Conservation (phyloP, 2,329 filamentous ascomycete species). For the Furcasterigmium sp. region DNA sequence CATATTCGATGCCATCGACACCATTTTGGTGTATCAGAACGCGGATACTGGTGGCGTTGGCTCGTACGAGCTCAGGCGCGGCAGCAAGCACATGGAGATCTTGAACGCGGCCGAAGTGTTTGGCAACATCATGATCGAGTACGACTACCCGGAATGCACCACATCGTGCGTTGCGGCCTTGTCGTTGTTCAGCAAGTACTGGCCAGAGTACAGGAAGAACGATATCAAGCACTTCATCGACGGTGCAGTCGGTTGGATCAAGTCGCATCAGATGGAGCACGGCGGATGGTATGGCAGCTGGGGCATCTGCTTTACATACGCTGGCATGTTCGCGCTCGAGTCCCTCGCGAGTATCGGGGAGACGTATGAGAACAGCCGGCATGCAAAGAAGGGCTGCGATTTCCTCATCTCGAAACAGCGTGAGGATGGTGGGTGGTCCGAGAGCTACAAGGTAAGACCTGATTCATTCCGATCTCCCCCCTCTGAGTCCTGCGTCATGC, state of each 20-base stretch:
- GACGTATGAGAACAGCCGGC: conserved; percentile 67
- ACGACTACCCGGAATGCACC: conserved; percentile 97
- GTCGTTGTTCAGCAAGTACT: conserved; percentile 73
- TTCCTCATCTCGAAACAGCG: conserved; percentile 84
- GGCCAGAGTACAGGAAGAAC: conserved; percentile 69
- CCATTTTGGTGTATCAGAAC: conserved; percentile 88
- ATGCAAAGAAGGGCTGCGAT: conserved; percentile 70
- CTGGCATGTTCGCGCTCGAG: conserved; percentile 92
- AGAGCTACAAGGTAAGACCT: conserved; percentile 77
- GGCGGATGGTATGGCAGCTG: conserved; percentile 98
- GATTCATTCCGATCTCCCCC: no score
- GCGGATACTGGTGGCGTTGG: conserved; percentile 72
- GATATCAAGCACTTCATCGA: conserved; percentile 73
- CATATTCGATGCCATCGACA: conserved; percentile 84
- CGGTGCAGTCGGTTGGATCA: conserved; percentile 77
- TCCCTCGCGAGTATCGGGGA: conserved; percentile 78
- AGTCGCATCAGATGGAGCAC: conserved; percentile 68
- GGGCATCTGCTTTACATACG: conserved; percentile 98
- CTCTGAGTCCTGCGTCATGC: background rate
- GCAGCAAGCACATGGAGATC: conserved; percentile 71
- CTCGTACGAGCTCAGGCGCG: conserved; percentile 82
- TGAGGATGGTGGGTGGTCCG: conserved; percentile 91
- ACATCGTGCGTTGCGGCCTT: conserved; percentile 89
- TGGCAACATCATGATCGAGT: conserved; percentile 96
- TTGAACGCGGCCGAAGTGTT: conserved; percentile 97